Conservation (phyloP, 108 stramenopile species). For the Skeletonema grethae region DNA sequence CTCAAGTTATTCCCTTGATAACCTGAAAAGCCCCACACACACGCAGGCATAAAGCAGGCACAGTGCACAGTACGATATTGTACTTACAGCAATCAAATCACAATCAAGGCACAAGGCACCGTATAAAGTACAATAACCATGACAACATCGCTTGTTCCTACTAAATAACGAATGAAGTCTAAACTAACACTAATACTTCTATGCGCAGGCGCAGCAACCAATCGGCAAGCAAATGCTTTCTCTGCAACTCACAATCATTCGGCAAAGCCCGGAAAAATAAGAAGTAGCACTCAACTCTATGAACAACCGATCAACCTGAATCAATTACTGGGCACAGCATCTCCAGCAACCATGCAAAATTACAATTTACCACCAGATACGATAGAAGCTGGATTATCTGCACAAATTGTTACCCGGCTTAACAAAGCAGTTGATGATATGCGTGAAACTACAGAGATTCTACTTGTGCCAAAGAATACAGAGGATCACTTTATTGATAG, state of each 20-base stretch:
- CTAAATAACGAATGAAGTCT: neutral
- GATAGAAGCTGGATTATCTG: slow-evolving; percentile 10
- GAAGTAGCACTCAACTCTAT: slow-evolving; percentile 7
- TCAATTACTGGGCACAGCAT: slow-evolving; percentile 26
- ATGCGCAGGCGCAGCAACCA: neutral
- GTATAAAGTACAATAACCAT: too few relatives aligned
- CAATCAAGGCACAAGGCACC: too few relatives aligned
- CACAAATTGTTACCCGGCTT: slow-evolving; percentile 17
- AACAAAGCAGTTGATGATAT: slow-evolving; percentile 12
- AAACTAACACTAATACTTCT: neutral
- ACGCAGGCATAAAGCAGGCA: too few relatives aligned
- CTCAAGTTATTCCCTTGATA: too few relatives aligned
- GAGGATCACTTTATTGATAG: slow-evolving; percentile 63
- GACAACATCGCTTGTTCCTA: too few relatives aligned
- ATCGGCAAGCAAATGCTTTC: neutral
- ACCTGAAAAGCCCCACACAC: too few relatives aligned
- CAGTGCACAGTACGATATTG: too few relatives aligned
- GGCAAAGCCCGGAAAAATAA: neutral
- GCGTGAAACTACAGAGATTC: slow-evolving; percentile 20
- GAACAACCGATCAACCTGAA: slow-evolving; percentile 28
- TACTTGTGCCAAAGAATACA: slow-evolving; percentile 37
- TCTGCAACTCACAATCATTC: neutral
- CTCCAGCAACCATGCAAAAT: slow-evolving; percentile 24
- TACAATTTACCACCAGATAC: slow-evolving; percentile 21
- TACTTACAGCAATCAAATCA: too few relatives aligned